Evolutionary conservation across 805 yeast genomes (phyloP), one percentile per base, ranked within the genome.

Genomic region (Alloascoidea hylecoeti): DNA sequence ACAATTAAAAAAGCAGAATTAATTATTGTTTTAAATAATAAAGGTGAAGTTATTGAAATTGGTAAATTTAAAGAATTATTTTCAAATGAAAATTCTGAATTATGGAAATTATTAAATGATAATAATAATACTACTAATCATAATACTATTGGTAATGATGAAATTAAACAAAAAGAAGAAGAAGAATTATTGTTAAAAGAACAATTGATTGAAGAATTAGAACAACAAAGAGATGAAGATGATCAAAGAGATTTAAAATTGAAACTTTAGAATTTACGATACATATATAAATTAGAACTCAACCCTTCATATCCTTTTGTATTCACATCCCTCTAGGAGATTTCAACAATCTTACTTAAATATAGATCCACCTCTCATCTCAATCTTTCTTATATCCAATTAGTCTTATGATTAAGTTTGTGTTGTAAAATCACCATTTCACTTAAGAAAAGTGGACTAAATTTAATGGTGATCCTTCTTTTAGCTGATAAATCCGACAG

Each of bases 11-110:
- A 65, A 41, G 63, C 69, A 2, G 72, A 68, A 46, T 47, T 57
- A 35, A 68, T 67, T 35, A 55, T 66, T 33, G 72, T 68, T 5
- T 56, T 67, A 41, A 70, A 66, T 35, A 58, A 58, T 42, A 72
- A 72, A 17, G 53, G 57, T 41, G 61, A 66, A 18, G 67, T 66
- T 9, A 72, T 73, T 5, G 94, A 81, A 53, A 70, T 75, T 33
- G 92, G 88, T 13, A 43, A 61, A 5, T 83, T 74, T 51, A 60
- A 59, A 5, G 68, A 63, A 17, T 63, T 83, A 41, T 64, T 67
- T 39, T 51, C 57, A 4, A 51, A 72, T 44, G 66, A 64, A 4
- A 41, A 51, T 19, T 65, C 72, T 49, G 65, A 61, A 37, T 57
- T 72, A 41, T 66, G 68, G 42, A 54, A 56, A 44, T 52, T 69